Conservation (phyloP, 306 rosid genomes). For the Fragaria ananassa region DNA sequence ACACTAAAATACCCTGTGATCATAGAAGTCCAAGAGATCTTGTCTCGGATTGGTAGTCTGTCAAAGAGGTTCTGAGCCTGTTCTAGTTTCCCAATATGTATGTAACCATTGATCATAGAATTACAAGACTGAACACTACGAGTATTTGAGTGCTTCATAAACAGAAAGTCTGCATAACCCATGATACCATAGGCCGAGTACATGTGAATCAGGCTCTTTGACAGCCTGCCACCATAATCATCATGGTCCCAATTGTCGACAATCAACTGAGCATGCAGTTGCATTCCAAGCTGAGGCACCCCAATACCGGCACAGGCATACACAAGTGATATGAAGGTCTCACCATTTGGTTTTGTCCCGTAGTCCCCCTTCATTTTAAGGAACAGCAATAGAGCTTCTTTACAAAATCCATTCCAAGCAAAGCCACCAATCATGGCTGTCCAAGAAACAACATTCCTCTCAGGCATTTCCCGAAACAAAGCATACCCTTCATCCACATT, state of each 20-base stretch:
- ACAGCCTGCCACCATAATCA: slow-evolving; percentile 61
- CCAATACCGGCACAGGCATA: slow-evolving; percentile 69
- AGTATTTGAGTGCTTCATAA: slow-evolving; percentile 25
- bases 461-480: slow-evolving; percentile 54
- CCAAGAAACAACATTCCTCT: slow-evolving; percentile 71
- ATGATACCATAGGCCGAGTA: slow-evolving; percentile 54
- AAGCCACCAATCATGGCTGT: slow-evolving; percentile 83
- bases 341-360: slow-evolving; percentile 43
- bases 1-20: slow-evolving; percentile 52
- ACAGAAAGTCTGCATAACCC: slow-evolving; percentile 43
- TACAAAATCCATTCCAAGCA: slow-evolving; percentile 56
- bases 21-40: slow-evolving; percentile 61
- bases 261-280: slow-evolving; percentile 61
- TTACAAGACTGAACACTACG: slow-evolving; percentile 47
- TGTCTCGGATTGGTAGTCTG: slow-evolving; percentile 38
- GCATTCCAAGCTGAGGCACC: slow-evolving; percentile 51
- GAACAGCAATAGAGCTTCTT: slow-evolving; percentile 56
- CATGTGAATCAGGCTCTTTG: slow-evolving; percentile 67
- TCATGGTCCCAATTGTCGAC: slow-evolving; percentile 37
- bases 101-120: slow-evolving; percentile 65
- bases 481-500: slow-evolving; percentile 48
- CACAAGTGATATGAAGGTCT: slow-evolving; percentile 66
- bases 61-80: slow-evolving; percentile 49
- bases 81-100: slow-evolving; percentile 34
- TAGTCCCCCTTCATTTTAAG: slow-evolving; percentile 32